Conservation (phyloP, 768 basidiomycete genomes). For the Lyophyllum atratum region DNA sequence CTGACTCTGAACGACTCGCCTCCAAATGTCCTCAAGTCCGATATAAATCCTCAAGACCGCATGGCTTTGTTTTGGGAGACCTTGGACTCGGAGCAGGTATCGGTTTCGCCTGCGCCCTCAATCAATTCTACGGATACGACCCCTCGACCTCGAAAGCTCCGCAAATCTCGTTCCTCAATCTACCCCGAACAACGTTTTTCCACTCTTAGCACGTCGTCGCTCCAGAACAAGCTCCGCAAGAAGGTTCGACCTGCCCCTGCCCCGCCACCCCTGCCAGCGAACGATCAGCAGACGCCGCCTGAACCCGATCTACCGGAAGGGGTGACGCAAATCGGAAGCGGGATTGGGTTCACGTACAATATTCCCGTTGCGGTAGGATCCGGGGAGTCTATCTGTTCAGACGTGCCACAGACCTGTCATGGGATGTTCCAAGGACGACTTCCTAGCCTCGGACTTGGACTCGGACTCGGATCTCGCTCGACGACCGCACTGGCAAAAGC, state of each 20-base stretch:
- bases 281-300: constrained; percentile 9
- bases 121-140: constrained; percentile 18
- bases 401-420: constrained; percentile 17
- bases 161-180: constrained; percentile 39
- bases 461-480: constrained; percentile 8
- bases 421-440: constrained; percentile 15
- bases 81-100: constrained; percentile 40
- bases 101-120: constrained; percentile 19
- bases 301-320: constrained; percentile 43
- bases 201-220: constrained; percentile 32
- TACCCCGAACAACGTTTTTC: constrained; percentile 26
- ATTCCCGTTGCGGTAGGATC: constrained; percentile 29
- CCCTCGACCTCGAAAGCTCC: constrained; percentile 35
- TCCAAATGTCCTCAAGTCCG: constrained; percentile 20
- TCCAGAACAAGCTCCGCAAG: constrained; percentile 42
- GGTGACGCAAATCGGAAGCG: constrained; percentile 48
- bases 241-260: constrained; percentile 33
- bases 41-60: constrained; percentile 23
- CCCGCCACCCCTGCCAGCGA: constrained; percentile 23
- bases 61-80: constrained; percentile 45
- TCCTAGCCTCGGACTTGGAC: constrained; percentile 13
- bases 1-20: constrained; percentile 10
- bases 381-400: constrained; percentile 22
- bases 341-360: constrained; percentile 53
- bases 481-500: constrained; percentile 13